These are phyloP conservation scores for Aquilaria agallochum DNA, from an alignment of 441 rosid species.

Conservation along the genomic window DNA sequence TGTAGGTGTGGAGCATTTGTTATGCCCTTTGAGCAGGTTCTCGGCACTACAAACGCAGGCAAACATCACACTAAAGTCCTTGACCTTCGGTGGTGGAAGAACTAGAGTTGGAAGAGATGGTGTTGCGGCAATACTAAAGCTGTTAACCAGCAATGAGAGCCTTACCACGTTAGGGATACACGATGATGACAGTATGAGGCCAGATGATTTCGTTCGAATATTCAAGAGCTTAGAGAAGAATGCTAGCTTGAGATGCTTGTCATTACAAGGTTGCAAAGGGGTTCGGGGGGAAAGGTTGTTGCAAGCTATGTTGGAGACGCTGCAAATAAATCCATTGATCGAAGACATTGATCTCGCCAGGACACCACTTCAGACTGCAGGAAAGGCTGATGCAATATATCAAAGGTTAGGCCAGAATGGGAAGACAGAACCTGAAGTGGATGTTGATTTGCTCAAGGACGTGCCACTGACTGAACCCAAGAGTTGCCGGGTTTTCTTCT, in stretches of 20 bases:
- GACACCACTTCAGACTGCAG: constrained; percentile 69
- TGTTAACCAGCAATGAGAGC: constrained; percentile 79
- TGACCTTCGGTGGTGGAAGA: constrained; percentile 70
- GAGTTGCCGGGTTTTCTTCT: constrained; percentile 81
- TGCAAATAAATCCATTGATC: constrained; percentile 84
- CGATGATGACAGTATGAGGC: constrained; percentile 73
- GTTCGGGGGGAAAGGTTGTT: constrained; percentile 65
- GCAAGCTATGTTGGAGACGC: constrained; percentile 63
- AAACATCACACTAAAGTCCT: constrained; percentile 62
- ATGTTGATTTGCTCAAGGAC: constrained; percentile 67
- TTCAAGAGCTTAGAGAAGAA: constrained; percentile 75
- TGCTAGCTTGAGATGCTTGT: constrained; percentile 61
- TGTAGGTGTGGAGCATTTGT: constrained; percentile 67
- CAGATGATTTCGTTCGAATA: constrained; percentile 63
- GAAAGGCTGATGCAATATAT: constrained; percentile 66
- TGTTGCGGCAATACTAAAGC: constrained; percentile 60
- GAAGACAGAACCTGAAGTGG: constrained; percentile 44
- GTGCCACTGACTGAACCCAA: constrained; percentile 85
- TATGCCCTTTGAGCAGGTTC: constrained; percentile 92
- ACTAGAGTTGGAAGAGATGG: constrained; percentile 78
- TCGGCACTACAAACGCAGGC: constrained; percentile 81
- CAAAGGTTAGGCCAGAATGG: constrained; percentile 78
- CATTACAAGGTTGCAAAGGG: constrained; percentile 88
- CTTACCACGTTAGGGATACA: constrained; percentile 62
- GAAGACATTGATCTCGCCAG: constrained; percentile 82